Conservation (phyloP, 2,329 filamentous ascomycete genomes). For the Cladosporium cucumerinum region DNA sequence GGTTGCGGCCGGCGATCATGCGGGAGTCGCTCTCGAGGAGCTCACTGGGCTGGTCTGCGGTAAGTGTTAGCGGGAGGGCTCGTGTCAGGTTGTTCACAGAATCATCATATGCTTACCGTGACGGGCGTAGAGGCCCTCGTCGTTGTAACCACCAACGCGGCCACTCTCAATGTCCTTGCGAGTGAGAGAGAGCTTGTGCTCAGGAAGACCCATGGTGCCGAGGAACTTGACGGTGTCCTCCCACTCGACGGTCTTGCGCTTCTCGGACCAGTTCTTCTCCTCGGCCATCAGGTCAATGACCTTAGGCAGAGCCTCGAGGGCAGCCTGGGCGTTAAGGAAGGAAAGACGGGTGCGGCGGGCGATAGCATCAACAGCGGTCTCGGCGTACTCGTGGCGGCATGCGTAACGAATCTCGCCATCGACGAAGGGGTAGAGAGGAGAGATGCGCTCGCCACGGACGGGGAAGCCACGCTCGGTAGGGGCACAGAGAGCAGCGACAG, state of each 20-base stretch:
- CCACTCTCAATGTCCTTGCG: slow-evolving; percentile 59
- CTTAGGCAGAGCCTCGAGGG: slow-evolving; percentile 76
- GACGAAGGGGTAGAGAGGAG: slow-evolving; percentile 79
- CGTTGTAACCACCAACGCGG: slow-evolving; percentile 46
- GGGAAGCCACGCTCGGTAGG: slow-evolving; percentile 79
- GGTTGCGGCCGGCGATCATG: slow-evolving; percentile 44
- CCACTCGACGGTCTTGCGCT: slow-evolving; percentile 77
- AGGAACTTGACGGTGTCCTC: slow-evolving; percentile 61
- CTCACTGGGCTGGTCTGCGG: slow-evolving; percentile 50
- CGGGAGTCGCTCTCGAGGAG: slow-evolving; percentile 50
- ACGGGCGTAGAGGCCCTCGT: slow-evolving; percentile 50
- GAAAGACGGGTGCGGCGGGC: slow-evolving; percentile 80
- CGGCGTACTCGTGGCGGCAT: slow-evolving; percentile 83
- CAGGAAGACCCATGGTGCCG: slow-evolving; percentile 60
- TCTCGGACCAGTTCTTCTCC: slow-evolving; percentile 74
- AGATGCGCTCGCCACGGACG: slow-evolving; percentile 75
- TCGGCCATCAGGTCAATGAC: slow-evolving; percentile 87
- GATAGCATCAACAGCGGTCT: slow-evolving; percentile 84
- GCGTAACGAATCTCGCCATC: slow-evolving; percentile 90
- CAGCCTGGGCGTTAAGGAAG: slow-evolving; percentile 88
- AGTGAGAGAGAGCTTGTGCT: slow-evolving; percentile 53
- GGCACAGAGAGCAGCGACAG: slow-evolving; percentile 74
- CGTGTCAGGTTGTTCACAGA: slow-evolving; percentile 38
- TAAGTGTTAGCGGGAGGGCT: not conserved
- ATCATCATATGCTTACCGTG: slow-evolving; percentile 27